Percentiles rank a stretch among this genome's conserved stretches.
Evolutionary conservation across 2,329 filamentous ascomycete species (phyloP).

Genomic region (Penicillium polonicum): DNA sequence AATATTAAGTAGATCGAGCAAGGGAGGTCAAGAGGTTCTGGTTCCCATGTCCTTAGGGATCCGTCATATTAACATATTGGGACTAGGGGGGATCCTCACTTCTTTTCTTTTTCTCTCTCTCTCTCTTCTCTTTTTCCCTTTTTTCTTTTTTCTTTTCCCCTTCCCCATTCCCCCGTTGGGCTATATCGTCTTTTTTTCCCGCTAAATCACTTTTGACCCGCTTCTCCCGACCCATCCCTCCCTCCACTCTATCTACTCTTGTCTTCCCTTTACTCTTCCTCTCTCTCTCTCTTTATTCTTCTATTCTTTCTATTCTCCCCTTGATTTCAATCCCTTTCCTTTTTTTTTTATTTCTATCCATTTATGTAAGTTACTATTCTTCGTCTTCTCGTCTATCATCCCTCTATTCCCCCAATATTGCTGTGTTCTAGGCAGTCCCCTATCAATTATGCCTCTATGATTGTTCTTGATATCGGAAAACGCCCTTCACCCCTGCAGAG

Average conservation of each 20-base stretch:
- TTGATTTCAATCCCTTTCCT: neutral
- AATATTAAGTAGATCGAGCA: conserved; percentile 14
- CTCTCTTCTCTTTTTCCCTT: conserved; percentile 9
- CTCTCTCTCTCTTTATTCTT: conserved; percentile 5
- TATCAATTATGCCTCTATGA: conserved; percentile 12
- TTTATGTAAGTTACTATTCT: neutral
- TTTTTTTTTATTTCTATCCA: neutral
- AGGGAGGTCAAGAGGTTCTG: conserved; percentile 8
- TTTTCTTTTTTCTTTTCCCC: conserved; percentile 13
- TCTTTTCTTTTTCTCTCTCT: conserved; percentile 20
- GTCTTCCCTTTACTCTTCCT: neutral
- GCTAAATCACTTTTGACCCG: conserved; percentile 9
- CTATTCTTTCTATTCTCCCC: neutral
- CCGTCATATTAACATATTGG: conserved; percentile 44
- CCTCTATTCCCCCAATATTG: neutral
- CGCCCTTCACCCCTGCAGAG: conserved; percentile 25
- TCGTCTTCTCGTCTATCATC: neutral
- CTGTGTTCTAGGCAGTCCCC: neutral
- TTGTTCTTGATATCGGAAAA: conserved; percentile 20
- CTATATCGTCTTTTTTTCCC: conserved; percentile 9
- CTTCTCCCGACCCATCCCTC: conserved; percentile 14
- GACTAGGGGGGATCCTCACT: conserved; percentile 42
- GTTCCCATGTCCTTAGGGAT: conserved; percentile 28
- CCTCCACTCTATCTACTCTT: conserved; percentile 17
- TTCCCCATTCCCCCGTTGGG: conserved; percentile 7